These are phyloP conservation scores for Thielaviopsis punctulata DNA, from an alignment of 2,329 filamentous ascomycete genomes.

Conservation along the genomic window DNA sequence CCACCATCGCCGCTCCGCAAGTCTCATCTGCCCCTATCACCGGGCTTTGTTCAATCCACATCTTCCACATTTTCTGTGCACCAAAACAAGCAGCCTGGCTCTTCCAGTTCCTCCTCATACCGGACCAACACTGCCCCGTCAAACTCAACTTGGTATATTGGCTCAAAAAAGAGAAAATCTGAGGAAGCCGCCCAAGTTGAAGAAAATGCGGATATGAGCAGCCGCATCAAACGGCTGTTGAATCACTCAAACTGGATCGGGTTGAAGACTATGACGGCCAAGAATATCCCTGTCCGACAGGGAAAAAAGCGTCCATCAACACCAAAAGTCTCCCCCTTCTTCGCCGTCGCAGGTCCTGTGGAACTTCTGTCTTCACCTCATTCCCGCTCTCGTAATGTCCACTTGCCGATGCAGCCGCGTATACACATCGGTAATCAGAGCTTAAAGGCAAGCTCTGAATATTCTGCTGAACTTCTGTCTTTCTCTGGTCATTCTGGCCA, in stretches of 20 bases:
- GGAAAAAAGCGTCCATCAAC: neutral
- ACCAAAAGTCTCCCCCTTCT: neutral
- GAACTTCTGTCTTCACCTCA: neutral
- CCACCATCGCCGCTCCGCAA: neutral
- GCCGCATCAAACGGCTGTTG: neutral
- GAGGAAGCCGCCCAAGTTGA: neutral
- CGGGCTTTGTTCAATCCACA: neutral
- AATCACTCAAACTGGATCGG: slow-evolving; percentile 2
- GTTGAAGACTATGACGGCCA: neutral
- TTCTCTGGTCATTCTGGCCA: neutral
- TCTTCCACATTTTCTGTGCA: too few relatives aligned
- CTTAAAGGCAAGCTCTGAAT: slow-evolving; percentile 1
- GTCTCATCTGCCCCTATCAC: neutral
- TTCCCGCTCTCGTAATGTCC: neutral
- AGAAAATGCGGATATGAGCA: neutral
- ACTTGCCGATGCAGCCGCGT: neutral
- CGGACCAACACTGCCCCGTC: neutral
- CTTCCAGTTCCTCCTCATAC: neutral
- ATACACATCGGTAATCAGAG: slow-evolving; percentile 10
- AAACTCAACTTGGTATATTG: neutral
- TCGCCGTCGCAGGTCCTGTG: neutral
- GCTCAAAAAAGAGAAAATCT: neutral
- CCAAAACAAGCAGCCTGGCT: neutral
- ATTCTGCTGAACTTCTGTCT: neutral
- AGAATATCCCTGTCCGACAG: neutral